A percentile compares a stretch with the other conserved stretches of the same genome.
These are phyloP conservation scores for Rhizopogon vesiculosus DNA, from an alignment of 768 basidiomycete genomes.

Conservation along the genomic window DNA sequence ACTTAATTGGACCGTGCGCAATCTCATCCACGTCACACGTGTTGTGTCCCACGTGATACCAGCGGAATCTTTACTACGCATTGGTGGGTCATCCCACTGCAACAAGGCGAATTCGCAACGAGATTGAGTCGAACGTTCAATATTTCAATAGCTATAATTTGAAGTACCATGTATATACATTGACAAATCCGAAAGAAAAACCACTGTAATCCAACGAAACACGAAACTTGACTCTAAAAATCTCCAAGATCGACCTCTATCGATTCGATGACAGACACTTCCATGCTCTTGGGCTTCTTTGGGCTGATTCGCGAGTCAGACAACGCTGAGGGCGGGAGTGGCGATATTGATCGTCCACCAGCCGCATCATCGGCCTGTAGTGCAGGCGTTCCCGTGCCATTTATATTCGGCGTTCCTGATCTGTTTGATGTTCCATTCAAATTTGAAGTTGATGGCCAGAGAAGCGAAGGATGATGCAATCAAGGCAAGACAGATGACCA, in stretches of 20 bases:
- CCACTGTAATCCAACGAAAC: not conserved
- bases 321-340: constrained; percentile 22
- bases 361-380: constrained; percentile 23
- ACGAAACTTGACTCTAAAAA: constrained; percentile 40
- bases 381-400: constrained; percentile 38
- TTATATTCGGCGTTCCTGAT: constrained; percentile 44
- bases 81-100: too few relatives aligned
- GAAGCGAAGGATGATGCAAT: constrained; percentile 16
- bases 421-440: constrained; percentile 13
- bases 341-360: constrained; percentile 31
- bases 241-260: constrained; percentile 79
- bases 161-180: not conserved
- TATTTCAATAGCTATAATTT: not conserved
- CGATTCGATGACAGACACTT: constrained; percentile 55
- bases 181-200: not conserved
- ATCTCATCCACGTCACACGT: constrained; percentile 1
- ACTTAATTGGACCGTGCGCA: constrained; percentile 2
- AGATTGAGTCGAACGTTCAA: too few relatives aligned
- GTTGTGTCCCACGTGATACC: not conserved
- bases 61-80: not conserved
- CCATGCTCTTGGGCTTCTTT: constrained; percentile 40
- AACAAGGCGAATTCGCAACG: too few relatives aligned
- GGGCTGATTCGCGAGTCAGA: constrained; percentile 21
- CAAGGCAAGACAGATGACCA: constrained; percentile 9
- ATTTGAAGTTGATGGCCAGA: constrained; percentile 6